Evolutionary conservation across 805 yeast species (phyloP), one percentile per base, ranked within the genome.

Genomic region (Schwanniomyces yamadae): DNA sequence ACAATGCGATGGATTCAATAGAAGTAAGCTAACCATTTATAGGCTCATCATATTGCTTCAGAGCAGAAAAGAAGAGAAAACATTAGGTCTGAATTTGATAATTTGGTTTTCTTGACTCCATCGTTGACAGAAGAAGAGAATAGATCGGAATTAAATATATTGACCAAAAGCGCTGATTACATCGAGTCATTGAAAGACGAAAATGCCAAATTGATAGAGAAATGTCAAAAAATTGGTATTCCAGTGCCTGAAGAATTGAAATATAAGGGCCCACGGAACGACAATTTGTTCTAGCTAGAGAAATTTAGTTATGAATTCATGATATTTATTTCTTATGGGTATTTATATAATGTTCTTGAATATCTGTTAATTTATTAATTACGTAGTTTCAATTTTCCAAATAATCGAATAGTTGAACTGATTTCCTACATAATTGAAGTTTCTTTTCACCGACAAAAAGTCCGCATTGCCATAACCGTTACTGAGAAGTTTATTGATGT

Each of bases 1-100:
- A 9, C 4, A 14, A 14, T 11, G 12, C 11, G 3, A 27, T 7
- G n/a, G n/a, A n/a, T n/a, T n/a, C n/a, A n/a, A n/a, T n/a, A n/a
- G n/a, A n/a, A n/a, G n/a, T n/a, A n/a, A n/a, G n/a, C n/a, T n/a
- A n/a, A n/a, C n/a, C 17, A 6, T 16, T 16, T 6, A 12, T n/a
- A 81, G 79, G 82, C 81, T 4, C 85, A 82, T 46, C 95, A 85
- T 51, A 84, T 86, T 6, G 85, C 85, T 4, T 82, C 90, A 0
- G 98, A 90, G 55, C 90, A 88, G 55, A 84, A 84, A 52, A 70
- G 98, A 49, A 69, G 98, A 42, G 87, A 82, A 45, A 87, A 90
- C 27, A 87, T 91, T 15, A 68, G 97, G 29, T 75, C 80, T 7
- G 90, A 88, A 7, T 90, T 87, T 52, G 95, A 85, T 49, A 75